These are phyloP conservation scores for Xylariales sp. DNA, from an alignment of 2,329 filamentous ascomycete species.

Conservation along the genomic window DNA sequence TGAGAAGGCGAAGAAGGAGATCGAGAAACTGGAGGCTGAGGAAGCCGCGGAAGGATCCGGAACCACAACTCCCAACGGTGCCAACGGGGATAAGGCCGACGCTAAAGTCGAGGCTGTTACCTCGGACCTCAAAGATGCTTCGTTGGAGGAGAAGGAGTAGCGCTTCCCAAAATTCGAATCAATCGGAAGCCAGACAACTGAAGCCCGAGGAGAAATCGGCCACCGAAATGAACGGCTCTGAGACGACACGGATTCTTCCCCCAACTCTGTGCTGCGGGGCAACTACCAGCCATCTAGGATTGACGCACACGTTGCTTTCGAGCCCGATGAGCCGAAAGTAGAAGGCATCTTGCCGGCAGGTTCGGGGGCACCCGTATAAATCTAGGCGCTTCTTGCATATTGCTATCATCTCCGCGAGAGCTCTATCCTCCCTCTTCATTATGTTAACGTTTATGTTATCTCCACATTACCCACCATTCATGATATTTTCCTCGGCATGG, in stretches of 20 bases:
- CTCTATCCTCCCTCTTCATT: conserved; percentile 19
- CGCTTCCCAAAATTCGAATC: conserved; percentile 31
- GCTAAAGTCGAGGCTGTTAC: conserved; percentile 66
- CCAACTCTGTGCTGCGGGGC: conserved; percentile 6
- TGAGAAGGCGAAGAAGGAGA: conserved; percentile 94
- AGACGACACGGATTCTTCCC: conserved; percentile 6
- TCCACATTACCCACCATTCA: conserved; percentile 15
- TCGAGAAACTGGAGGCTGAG: conserved; percentile 84
- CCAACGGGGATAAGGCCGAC: conserved; percentile 60
- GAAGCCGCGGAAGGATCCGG: conserved; percentile 63
- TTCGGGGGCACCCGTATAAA: conserved; percentile 12
- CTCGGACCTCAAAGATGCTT: conserved; percentile 63
- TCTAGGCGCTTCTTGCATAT: conserved; percentile 34
- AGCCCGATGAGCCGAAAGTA: conserved; percentile 21
- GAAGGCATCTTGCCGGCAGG: conserved; percentile 16
- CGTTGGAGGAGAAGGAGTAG: conserved; percentile 64
- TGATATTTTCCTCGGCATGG: conserved; percentile 24
- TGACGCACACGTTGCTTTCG: conserved; percentile 16
- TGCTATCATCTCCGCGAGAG: conserved; percentile 17
- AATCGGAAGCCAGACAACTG: conserved; percentile 5
- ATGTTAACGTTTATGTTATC: conserved; percentile 22
- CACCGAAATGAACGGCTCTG: conserved; percentile 14
- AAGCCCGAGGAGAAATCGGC: conserved; percentile 18
- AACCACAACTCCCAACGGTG: conserved; percentile 57
- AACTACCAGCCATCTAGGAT: conserved; percentile 8